phyloP scores from a whole-genome alignment of 1,284 basidiomycete genomes.

The Cryptococcus floricola region DNA sequence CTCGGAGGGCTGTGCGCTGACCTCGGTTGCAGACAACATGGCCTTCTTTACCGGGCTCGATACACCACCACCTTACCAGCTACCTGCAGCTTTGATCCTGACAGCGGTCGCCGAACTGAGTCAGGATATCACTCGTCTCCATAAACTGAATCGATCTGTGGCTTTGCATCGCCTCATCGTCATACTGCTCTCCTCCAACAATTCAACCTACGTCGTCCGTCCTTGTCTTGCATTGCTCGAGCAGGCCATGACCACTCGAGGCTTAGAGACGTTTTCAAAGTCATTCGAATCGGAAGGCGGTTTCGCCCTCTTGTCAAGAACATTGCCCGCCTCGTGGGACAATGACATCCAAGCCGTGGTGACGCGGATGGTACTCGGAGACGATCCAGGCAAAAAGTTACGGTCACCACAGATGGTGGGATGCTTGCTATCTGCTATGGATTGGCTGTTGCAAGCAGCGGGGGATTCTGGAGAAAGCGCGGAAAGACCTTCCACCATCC shows the following conservation, averaged over 20 bases:
- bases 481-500: constrained; percentile 11
- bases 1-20: no score
- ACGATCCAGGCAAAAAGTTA: constrained; percentile 14
- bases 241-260: constrained; percentile 31
- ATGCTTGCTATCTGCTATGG: constrained; percentile 35
- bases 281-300: constrained; percentile 48
- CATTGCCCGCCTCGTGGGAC: constrained; percentile 37
- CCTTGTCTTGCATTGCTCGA: constrained; percentile 43
- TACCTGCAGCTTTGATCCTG: constrained; percentile 36
- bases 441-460: constrained; percentile 32
- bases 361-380: constrained; percentile 29
- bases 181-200: constrained; percentile 47
- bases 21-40: constrained; percentile 5
- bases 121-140: constrained; percentile 24
- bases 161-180: constrained; percentile 48
- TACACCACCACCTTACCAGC: constrained; percentile 35
- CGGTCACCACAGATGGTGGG: constrained; percentile 29
- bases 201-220: constrained; percentile 36
- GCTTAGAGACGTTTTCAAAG: constrained; percentile 40
- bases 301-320: constrained; percentile 39
- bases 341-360: constrained; percentile 33
- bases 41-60: constrained; percentile 12
- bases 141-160: constrained; percentile 44
- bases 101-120: constrained; percentile 35
- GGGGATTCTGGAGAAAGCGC: constrained; percentile 25